Base-by-base conservation (phyloP, 106 monocot species). In the Iris macrosiphon region DNA sequence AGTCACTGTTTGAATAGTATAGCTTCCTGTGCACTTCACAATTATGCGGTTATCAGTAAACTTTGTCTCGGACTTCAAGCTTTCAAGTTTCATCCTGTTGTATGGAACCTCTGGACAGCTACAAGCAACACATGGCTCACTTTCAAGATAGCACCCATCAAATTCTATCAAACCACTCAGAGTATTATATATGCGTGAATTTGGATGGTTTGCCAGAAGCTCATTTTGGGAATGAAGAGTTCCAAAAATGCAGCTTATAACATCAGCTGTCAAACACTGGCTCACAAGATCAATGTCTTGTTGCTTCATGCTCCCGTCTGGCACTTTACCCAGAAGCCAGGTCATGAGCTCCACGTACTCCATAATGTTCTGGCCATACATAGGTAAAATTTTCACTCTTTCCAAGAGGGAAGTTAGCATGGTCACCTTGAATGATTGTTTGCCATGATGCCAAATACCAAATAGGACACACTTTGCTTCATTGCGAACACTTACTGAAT, bases 91-190 rank as follows among this genome's bases (percentile, higher is more conserved):
- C 87, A 84, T 83, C 59, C 83, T 83, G 30, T 50, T 82, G 65
- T 98, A 98, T 42, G 91, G 91, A 15, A 87, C 75, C 74, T 91
- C 98, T 33, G 98, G 98, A 42, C 98, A 98, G 59, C 98, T 98
- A 52, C 98, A 98, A 31, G 83, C 74, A 26, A 98, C 86, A 67
- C 98, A 98, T 28, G 98, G 98, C 67, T 98, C 98, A 68, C 91
- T 98, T 72, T 98, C 98, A 40, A 98, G 83, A 63, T 87, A 98
- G 57, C 91, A 98, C 16, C 98, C 98, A 67, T 98, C 98, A 83
- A 91, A 98, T 38, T 98, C 98, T 35, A 98, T 91, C 61, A 98
- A 74, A 32, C 77, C 62, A 65, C 83, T 81, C 34, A 98, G 60
- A 34, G 91, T 91, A 65, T 69, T 87, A 45, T 98, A 98, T 54